A percentile compares a stretch with the other conserved stretches of the same genome.
phyloP scores from a whole-genome alignment of 352 stramenopile genomes.

The Thalassiosira hispida region DNA sequence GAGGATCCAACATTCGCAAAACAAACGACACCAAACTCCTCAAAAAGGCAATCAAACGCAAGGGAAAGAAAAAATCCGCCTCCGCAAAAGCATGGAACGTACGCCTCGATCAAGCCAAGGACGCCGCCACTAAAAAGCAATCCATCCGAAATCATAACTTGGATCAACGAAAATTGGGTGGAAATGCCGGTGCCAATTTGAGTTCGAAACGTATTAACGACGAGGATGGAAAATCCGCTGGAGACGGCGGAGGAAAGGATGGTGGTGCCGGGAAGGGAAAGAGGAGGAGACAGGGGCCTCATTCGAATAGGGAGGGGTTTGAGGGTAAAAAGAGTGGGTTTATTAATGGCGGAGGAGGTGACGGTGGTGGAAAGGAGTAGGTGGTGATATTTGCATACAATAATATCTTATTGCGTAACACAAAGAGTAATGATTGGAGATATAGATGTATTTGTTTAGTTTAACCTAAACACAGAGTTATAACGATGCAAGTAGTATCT shows the following conservation, averaged over 20 bases:
- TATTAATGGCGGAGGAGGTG: slow-evolving; percentile 61
- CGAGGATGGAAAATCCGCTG: slow-evolving; percentile 6
- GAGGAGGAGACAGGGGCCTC: slow-evolving; percentile 53
- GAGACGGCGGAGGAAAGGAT: slow-evolving; percentile 19
- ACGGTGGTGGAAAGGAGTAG: slow-evolving; percentile 25
- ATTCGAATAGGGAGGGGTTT: slow-evolving; percentile 74
- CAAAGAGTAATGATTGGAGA: too few relatives aligned
- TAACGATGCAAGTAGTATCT: too few relatives aligned
- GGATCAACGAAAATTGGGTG: slow-evolving; percentile 70
- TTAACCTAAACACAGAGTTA: too few relatives aligned
- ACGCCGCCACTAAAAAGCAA: slow-evolving; percentile 71
- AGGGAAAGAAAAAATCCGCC: slow-evolving; percentile 81
- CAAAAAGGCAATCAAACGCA: slow-evolving; percentile 80
- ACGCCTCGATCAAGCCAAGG: slow-evolving; percentile 67
- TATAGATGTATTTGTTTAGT: too few relatives aligned
- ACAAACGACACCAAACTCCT: slow-evolving; percentile 81
- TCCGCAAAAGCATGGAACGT: slow-evolving; percentile 75
- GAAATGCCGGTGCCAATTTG: slow-evolving; percentile 72
- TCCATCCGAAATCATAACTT: slow-evolving; percentile 83
- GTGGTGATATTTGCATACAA: not conserved
- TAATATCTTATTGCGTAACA: too few relatives aligned
- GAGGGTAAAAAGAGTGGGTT: slow-evolving; percentile 82
- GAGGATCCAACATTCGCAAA: slow-evolving; percentile 56
- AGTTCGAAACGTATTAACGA: slow-evolving; percentile 75
- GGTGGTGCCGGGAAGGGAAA: slow-evolving; percentile 37